These are phyloP conservation scores for Colletotrichum limetticola DNA, from an alignment of 2,329 filamentous ascomycete species.

Conservation along the genomic window DNA sequence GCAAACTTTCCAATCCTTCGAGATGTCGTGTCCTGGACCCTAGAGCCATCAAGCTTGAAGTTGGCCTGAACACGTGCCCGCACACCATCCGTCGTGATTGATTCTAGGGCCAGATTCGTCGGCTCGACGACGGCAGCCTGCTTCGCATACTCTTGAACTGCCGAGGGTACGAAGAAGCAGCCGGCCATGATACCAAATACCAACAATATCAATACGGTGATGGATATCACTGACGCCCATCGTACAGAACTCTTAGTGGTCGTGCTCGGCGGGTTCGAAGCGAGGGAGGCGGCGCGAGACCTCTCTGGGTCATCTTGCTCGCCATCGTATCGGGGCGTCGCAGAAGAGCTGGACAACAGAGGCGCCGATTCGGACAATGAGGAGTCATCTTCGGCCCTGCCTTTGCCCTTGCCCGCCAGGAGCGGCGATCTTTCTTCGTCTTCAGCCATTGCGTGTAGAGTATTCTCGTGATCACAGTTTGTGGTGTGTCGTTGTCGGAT, in stretches of 20 bases:
- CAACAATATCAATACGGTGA: slow-evolving; percentile 71
- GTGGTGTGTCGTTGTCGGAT: slow-evolving; percentile 10
- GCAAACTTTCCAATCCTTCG: slow-evolving; percentile 80
- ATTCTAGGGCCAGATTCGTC: slow-evolving; percentile 85
- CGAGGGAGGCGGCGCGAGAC: slow-evolving; percentile 36
- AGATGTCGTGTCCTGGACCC: slow-evolving; percentile 76
- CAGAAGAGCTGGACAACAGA: slow-evolving; percentile 54
- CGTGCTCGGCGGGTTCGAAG: slow-evolving; percentile 37
- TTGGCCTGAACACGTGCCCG: slow-evolving; percentile 83
- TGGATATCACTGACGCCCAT: slow-evolving; percentile 84
- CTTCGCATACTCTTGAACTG: slow-evolving; percentile 87
- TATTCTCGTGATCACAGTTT: background rate
- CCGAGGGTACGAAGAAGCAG: slow-evolving; percentile 83
- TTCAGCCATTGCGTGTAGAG: slow-evolving; percentile 49
- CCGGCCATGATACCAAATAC: slow-evolving; percentile 77
- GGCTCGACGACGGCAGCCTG: slow-evolving; percentile 85
- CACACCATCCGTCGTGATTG: slow-evolving; percentile 82
- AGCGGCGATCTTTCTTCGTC: slow-evolving; percentile 58
- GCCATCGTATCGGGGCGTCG: slow-evolving; percentile 52
- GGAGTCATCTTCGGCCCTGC: slow-evolving; percentile 39
- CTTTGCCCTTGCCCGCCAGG: slow-evolving; percentile 48
- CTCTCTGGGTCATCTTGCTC: slow-evolving; percentile 44
- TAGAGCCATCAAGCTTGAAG: slow-evolving; percentile 81
- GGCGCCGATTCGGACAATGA: slow-evolving; percentile 60
- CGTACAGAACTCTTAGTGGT: slow-evolving; percentile 56